phyloP scores from a whole-genome alignment of 192 early-diverging fungal species.

The Jimgerdemannia lactiflua region DNA sequence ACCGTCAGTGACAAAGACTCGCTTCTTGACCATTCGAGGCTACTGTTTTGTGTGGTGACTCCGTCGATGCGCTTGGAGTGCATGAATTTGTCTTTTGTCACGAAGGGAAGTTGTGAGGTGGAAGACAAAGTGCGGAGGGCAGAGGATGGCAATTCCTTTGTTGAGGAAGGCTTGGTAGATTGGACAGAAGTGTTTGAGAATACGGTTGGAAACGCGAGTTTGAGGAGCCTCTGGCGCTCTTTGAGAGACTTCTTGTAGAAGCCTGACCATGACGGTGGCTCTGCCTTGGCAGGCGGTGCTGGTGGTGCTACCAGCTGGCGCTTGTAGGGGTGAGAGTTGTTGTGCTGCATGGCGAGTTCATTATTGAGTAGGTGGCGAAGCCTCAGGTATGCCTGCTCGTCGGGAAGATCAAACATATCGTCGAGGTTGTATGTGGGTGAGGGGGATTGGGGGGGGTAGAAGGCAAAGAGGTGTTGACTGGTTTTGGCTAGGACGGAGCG shows the following conservation, averaged over 20 bases:
- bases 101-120: conserved; percentile 20
- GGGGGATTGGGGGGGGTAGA: no score
- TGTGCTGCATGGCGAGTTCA: neutral
- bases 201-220: conserved; percentile 52
- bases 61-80: neutral
- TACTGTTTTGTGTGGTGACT: conserved; percentile 10
- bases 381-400: neutral
- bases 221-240: conserved; percentile 64
- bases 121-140: conserved; percentile 26
- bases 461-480: no score
- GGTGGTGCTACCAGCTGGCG: neutral
- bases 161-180: conserved; percentile 20
- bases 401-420: neutral
- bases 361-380: neutral
- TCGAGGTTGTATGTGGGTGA: no score
- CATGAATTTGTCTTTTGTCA: neutral
- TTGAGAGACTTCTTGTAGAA: conserved; percentile 75
- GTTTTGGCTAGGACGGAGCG: no score
- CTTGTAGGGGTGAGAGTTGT: neutral
- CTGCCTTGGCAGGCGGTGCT: neutral
- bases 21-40: conserved; percentile 22
- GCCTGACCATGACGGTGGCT: conserved; percentile 57
- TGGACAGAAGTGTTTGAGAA: conserved; percentile 4
- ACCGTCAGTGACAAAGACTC: conserved; percentile 23
- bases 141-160: conserved; percentile 30